phyloP scores from a whole-genome alignment of 352 stramenopile species.

The Aphanomyces astaci region DNA sequence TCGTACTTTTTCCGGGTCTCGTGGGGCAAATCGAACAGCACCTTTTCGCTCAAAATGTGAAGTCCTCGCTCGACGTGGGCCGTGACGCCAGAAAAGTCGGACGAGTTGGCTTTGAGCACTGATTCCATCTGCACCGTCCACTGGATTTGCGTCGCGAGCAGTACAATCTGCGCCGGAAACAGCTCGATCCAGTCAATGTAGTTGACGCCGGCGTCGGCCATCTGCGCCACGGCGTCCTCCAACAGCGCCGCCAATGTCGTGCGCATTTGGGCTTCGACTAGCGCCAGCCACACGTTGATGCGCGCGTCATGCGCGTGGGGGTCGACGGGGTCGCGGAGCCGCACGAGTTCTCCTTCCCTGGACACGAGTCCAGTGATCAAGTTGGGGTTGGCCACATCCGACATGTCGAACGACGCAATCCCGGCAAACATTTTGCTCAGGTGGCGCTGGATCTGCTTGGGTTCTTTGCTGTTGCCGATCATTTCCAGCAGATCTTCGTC shows the following conservation, averaged over 20 bases:
- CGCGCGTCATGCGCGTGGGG: slow-evolving; percentile 84
- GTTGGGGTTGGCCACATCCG: slow-evolving; percentile 40
- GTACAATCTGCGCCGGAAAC: slow-evolving; percentile 98
- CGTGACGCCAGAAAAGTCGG: slow-evolving; percentile 39
- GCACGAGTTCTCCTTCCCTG: slow-evolving; percentile 98
- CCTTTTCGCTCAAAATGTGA: slow-evolving; percentile 93
- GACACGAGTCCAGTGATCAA: slow-evolving; percentile 92
- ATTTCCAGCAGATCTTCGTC: slow-evolving; percentile 99
- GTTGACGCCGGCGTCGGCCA: slow-evolving; percentile 56
- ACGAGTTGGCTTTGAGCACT: slow-evolving; percentile 63
- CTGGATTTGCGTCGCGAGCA: slow-evolving; percentile 95
- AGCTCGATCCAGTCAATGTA: slow-evolving; percentile 97
- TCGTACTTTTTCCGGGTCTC: slow-evolving; percentile 98
- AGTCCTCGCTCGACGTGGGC: slow-evolving; percentile 80
- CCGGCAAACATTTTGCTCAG: slow-evolving; percentile 99
- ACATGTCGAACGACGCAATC: slow-evolving; percentile 91
- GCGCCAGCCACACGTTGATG: slow-evolving; percentile 94
- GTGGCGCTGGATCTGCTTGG: slow-evolving; percentile 94
- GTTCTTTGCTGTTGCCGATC: slow-evolving; percentile 98
- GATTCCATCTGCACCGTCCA: slow-evolving; percentile 95
- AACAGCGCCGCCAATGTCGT: slow-evolving; percentile 93
- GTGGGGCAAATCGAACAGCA: slow-evolving; percentile 90
- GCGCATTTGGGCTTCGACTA: slow-evolving; percentile 97
- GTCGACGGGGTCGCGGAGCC: slow-evolving; percentile 88
- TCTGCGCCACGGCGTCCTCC: slow-evolving; percentile 86